Evolutionary conservation across 73 alveolate genomes (phyloP).

Genomic region (Durusdinium trenchii): DNA sequence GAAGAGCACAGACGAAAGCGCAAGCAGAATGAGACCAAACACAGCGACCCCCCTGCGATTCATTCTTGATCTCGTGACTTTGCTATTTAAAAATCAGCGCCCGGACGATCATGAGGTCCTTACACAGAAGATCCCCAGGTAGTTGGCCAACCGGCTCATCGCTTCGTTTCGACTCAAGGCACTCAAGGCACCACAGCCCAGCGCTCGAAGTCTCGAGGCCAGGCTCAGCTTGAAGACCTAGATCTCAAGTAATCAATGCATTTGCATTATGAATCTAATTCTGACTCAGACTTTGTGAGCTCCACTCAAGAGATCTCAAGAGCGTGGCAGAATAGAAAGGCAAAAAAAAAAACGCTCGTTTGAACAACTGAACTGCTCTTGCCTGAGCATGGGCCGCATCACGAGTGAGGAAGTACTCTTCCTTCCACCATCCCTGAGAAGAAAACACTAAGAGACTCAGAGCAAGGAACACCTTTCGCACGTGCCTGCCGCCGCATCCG

Average conservation of each 20-base stretch:
- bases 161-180: not conserved
- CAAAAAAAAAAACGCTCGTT: too few relatives aligned
- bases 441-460: too few relatives aligned
- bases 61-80: too few relatives aligned
- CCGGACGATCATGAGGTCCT: not conserved
- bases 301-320: too few relatives aligned
- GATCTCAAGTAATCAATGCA: not conserved
- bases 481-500: conserved; percentile 81
- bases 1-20: not conserved
- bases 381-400: conserved; percentile 94
- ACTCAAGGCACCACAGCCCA: conserved; percentile 33
- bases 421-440: conserved; percentile 94
- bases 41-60: not conserved
- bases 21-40: not conserved
- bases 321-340: too few relatives aligned
- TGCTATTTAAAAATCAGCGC: not conserved
- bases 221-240: conserved; percentile 36
- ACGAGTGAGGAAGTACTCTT: conserved; percentile 89
- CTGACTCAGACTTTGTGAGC: not conserved
- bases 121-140: conserved; percentile 23
- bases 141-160: not conserved
- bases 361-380: too few relatives aligned
- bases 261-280: not conserved
- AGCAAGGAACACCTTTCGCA: too few relatives aligned
- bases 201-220: not conserved